Percentiles rank a stretch among this genome's conserved stretches.
phyloP scores from a whole-genome alignment of 1,284 basidiomycete genomes.

The Earliella scabrosa region DNA sequence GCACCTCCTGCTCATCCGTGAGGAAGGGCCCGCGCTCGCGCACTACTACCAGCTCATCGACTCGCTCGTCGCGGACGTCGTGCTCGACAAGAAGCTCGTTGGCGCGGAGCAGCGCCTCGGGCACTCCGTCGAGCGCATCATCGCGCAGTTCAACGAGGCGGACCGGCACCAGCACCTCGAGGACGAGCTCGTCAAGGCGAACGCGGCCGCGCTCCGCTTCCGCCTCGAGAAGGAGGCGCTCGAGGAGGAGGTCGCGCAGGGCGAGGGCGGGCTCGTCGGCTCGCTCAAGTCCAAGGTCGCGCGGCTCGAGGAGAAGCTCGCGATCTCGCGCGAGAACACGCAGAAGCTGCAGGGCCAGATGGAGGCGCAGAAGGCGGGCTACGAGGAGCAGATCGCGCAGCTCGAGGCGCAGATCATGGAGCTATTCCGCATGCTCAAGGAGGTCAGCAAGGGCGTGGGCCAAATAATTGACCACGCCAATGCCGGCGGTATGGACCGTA shows the following conservation, averaged over 20 bases:
- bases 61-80: constrained; percentile 90
- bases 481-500: constrained; percentile 71
- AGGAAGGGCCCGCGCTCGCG: constrained; percentile 82
- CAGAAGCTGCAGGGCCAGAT: constrained; percentile 79
- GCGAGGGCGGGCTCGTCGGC: constrained; percentile 85
- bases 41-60: constrained; percentile 96
- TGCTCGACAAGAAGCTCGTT: constrained; percentile 89
- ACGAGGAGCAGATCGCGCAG: constrained; percentile 88
- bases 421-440: constrained; percentile 90
- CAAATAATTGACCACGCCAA: constrained; percentile 65
- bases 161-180: constrained; percentile 84
- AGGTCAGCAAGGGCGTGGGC: constrained; percentile 78
- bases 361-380: constrained; percentile 79
- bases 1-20: constrained; percentile 89
- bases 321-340: constrained; percentile 79
- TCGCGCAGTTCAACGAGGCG: constrained; percentile 91
- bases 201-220: constrained; percentile 64
- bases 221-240: constrained; percentile 77
- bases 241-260: constrained; percentile 81
- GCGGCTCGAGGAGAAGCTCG: constrained; percentile 82
- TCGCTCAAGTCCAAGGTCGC: constrained; percentile 77
- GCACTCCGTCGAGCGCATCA: constrained; percentile 87
- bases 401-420: constrained; percentile 94
- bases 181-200: constrained; percentile 75
- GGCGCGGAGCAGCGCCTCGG: constrained; percentile 89